Evolutionary conservation across 768 basidiomycete genomes (phyloP).

Genomic region (Tremella mesenterica): DNA sequence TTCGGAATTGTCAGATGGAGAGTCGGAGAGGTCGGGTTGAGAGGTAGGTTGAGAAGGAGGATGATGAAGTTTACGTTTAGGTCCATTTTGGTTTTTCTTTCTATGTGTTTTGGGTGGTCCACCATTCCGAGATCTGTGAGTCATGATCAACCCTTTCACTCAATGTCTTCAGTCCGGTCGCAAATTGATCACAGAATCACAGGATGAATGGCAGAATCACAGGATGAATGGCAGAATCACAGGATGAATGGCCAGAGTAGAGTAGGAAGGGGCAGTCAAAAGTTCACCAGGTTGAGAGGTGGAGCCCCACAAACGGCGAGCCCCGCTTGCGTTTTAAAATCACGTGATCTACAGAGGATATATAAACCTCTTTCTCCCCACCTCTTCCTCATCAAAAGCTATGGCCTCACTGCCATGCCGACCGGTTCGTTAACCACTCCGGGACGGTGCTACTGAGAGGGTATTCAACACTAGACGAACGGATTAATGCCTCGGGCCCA

Average conservation of each 20-base stretch:
- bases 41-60: conserved; percentile 16
- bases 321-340: background rate
- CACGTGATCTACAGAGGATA: background rate
- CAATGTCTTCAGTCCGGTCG: background rate
- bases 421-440: background rate
- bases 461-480: conserved; percentile 37
- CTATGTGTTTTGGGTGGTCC: conserved; percentile 20
- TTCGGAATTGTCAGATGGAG: background rate
- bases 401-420: conserved; percentile 10
- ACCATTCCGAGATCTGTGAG: conserved; percentile 28
- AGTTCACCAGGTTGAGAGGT: background rate
- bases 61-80: conserved; percentile 30
- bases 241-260: too few relatives aligned
- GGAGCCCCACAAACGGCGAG: background rate
- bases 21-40: conserved; percentile 1
- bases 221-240: too few relatives aligned
- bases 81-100: conserved; percentile 2
- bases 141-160: conserved; percentile 15
- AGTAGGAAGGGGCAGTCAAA: too few relatives aligned
- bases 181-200: background rate
- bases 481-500: conserved; percentile 40
- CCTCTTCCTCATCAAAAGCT: conserved; percentile 9
- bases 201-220: too few relatives aligned
- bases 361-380: background rate
- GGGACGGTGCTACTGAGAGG: conserved; percentile 7